Base-by-base conservation (phyloP, 2,329 filamentous ascomycete genomes). In the Raffaelea albimanens region DNA sequence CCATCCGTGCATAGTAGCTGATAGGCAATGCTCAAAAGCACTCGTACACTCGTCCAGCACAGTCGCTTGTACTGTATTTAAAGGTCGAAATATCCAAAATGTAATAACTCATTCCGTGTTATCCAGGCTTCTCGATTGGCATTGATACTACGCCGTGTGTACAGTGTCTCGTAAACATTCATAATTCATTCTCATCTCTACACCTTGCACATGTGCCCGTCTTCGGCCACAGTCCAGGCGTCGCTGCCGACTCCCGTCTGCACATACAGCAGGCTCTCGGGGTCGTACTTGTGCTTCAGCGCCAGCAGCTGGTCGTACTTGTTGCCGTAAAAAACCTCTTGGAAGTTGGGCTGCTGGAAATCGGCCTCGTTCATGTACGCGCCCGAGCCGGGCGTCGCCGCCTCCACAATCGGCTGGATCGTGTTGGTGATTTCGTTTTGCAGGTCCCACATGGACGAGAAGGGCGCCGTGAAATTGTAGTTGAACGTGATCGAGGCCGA, bases 291-390 rank as follows among this genome's bases (percentile, higher is more conserved):
- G 31, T 49, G 39, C 47, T 56, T 55, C 33, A 56, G 43, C 5
- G 38, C 34, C 13, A 49, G 49, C 40, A 56, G 50, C 8, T 43
- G 40, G 9, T 20, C 18, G 20, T 57, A 56, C 44, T 54, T 52
- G 20, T 11, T 43, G n/a, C 55, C 55, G 33, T 51, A 56, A 33
- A 57, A 57, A 3, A 40, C 41, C 38, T 50, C 33, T 41, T 57
- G 54, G 34, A 50, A 56, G 41, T 46, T 40, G 31, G 19, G 23
- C 39, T 50, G 47, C 38, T 48, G 41, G 29, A 44, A 38, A 22
- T 50, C 44, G 8, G 61, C 61, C 61, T 73, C 71, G 51, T 71
- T 73, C 49, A 72, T 55, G 53, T 74, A 73, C 7, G 66, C 63
- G 20, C 66, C 64, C 1, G 65, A 65, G 22, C 61, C 59, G 40